phyloP scores from a whole-genome alignment of 139 green algal species.

The Chlorella sp. region DNA sequence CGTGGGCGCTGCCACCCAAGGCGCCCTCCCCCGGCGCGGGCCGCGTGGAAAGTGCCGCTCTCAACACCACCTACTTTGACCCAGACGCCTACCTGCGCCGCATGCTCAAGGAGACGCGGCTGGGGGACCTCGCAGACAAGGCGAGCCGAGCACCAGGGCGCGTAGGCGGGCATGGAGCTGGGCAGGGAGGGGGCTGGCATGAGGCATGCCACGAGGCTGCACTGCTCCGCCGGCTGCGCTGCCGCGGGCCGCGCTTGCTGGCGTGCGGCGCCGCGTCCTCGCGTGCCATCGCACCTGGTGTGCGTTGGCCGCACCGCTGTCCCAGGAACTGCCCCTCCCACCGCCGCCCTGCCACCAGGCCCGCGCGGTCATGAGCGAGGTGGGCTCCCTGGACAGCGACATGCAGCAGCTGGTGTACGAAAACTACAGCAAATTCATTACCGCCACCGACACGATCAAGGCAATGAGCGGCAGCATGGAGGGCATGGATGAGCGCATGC shows the following conservation, averaged over 20 bases:
- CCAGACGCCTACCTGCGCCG: conserved; percentile 21
- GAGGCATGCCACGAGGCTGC: too few relatives aligned
- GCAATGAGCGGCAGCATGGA: conserved; percentile 66
- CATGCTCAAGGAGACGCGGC: conserved; percentile 32
- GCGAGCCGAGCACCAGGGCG: too few relatives aligned
- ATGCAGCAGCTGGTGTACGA: conserved; percentile 97
- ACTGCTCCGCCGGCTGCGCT: too few relatives aligned
- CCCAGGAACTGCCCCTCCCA: not conserved
- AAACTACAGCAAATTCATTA: conserved; percentile 99
- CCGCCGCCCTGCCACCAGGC: not conserved
- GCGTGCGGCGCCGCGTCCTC: too few relatives aligned
- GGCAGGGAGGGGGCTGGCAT: too few relatives aligned
- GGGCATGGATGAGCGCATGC: conserved; percentile 61
- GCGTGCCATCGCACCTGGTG: too few relatives aligned
- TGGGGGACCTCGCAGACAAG: conserved; percentile 24
- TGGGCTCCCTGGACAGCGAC: conserved; percentile 91
- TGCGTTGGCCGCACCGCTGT: not conserved
- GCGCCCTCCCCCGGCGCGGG: not conserved
- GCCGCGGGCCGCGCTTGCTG: too few relatives aligned
- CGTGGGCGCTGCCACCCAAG: not conserved
- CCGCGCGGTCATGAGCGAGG: conserved; percentile 78
- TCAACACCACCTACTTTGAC: conserved; percentile 35
- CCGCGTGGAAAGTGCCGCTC: conserved; percentile 1
- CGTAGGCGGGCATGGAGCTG: too few relatives aligned
- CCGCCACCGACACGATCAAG: conserved; percentile 94